phyloP scores from a whole-genome alignment of 2,329 filamentous ascomycete genomes.

The Chaetomiaceae sp. region DNA sequence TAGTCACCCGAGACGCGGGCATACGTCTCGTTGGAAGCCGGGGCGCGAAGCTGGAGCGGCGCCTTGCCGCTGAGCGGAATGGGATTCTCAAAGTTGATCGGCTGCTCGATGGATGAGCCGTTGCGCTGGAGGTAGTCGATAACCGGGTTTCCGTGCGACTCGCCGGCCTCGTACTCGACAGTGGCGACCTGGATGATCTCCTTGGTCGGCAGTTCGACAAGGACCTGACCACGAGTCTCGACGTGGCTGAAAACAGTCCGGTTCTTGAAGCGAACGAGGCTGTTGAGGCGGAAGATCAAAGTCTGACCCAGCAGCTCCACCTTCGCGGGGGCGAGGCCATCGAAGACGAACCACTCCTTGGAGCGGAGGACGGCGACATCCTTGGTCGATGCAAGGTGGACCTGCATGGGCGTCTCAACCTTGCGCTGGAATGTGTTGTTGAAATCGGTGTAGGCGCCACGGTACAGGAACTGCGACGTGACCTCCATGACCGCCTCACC shows the following conservation, averaged over 20 bases:
- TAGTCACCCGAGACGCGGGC: constrained; percentile 96
- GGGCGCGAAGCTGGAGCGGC: constrained; percentile 81
- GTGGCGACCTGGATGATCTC: constrained; percentile 97
- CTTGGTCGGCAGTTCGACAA: constrained; percentile 92
- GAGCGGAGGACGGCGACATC: constrained; percentile 91
- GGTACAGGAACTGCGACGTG: constrained; percentile 96
- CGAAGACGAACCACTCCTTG: constrained; percentile 95
- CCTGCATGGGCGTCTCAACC: constrained; percentile 88
- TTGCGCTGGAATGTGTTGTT: constrained; percentile 99
- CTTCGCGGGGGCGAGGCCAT: constrained; percentile 57
- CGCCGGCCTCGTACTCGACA: constrained; percentile 88
- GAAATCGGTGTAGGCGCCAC: constrained; percentile 85
- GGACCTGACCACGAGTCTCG: constrained; percentile 85
- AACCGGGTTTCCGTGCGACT: constrained; percentile 92
- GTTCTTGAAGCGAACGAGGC: constrained; percentile 90
- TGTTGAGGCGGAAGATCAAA: constrained; percentile 91
- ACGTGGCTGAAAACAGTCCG: constrained; percentile 86
- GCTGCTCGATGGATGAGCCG: constrained; percentile 89
- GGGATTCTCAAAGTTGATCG: constrained; percentile 93
- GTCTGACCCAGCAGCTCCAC: constrained; percentile 89
- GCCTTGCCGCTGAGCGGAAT: constrained; percentile 93
- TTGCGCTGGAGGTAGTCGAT: constrained; percentile 92
- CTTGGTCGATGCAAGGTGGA: constrained; percentile 80
- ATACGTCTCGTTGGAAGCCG: constrained; percentile 95
- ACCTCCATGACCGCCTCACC: constrained; percentile 93